phyloP scores from a whole-genome alignment of 768 basidiomycete species.

The Dentipellis sp. region DNA sequence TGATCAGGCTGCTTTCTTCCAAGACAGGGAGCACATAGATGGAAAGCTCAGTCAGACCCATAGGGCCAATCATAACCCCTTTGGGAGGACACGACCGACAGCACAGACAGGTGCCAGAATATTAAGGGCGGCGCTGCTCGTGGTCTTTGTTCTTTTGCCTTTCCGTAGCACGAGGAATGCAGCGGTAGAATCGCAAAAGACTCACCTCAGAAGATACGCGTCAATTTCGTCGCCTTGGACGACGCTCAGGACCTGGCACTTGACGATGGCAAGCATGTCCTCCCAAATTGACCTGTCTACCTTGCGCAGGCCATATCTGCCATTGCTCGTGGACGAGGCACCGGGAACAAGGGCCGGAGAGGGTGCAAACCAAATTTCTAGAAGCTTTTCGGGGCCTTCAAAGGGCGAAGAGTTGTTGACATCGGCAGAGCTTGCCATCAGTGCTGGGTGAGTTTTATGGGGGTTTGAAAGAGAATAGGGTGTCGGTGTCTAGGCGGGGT shows the following conservation, averaged over 20 bases:
- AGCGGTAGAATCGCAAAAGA: neutral
- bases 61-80: neutral
- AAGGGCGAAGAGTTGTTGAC: conserved; percentile 40
- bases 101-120: neutral
- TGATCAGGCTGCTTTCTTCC: neutral
- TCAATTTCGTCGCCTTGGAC: conserved; percentile 86
- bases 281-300: conserved; percentile 81
- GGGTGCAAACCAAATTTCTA: conserved; percentile 97
- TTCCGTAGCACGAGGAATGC: neutral
- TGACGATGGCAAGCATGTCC: conserved; percentile 93
- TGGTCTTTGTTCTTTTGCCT: neutral
- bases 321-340: conserved; percentile 26
- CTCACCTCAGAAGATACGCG: conserved; percentile 92
- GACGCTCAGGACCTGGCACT: conserved; percentile 91
- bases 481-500: neutral
- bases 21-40: no score
- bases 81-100: neutral
- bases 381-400: conserved; percentile 90
- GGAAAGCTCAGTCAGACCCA: neutral
- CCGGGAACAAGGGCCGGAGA: conserved; percentile 51
- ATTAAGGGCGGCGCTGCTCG: neutral
- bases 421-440: conserved; percentile 5
- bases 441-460: neutral
- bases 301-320: conserved; percentile 63
- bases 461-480: neutral